Conservation (phyloP, 768 basidiomycete genomes). For the Leccinum subtestaceum region DNA sequence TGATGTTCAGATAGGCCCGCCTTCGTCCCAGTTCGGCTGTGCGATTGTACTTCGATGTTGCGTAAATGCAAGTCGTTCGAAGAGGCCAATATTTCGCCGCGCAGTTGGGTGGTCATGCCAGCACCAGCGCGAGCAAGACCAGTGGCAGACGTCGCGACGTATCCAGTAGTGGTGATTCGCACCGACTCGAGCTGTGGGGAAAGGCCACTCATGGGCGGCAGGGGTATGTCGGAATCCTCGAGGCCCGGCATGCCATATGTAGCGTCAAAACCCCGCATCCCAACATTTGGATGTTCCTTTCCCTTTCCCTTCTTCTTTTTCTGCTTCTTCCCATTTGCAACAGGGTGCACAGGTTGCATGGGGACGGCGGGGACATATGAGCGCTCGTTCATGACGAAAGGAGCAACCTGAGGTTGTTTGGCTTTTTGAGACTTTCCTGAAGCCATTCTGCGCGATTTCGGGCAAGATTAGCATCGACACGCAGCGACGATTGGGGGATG, state of each 20-base stretch:
- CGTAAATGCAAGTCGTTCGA: conserved; percentile 61
- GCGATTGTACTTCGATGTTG: conserved; percentile 30
- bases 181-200: conserved; percentile 49
- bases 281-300: conserved; percentile 20
- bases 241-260: conserved; percentile 26
- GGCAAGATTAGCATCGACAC: conserved; percentile 16
- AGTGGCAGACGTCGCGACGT: conserved; percentile 37
- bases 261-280: conserved; percentile 15
- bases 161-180: conserved; percentile 45
- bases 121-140: conserved; percentile 32
- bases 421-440: conserved; percentile 29
- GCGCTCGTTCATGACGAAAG: conserved; percentile 8
- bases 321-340: conserved; percentile 35
- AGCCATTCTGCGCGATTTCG: conserved; percentile 26
- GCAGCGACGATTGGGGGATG: background rate
- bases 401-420: conserved; percentile 15
- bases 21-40: conserved; percentile 27
- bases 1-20: conserved; percentile 18
- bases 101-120: conserved; percentile 38
- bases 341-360: conserved; percentile 7
- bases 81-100: conserved; percentile 58
- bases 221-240: conserved; percentile 18
- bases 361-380: conserved; percentile 7
- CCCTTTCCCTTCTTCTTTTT: conserved; percentile 49
- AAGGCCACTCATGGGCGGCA: conserved; percentile 33